phyloP scores from a whole-genome alignment of 108 stramenopile species.

The Thalassiosira profunda region DNA sequence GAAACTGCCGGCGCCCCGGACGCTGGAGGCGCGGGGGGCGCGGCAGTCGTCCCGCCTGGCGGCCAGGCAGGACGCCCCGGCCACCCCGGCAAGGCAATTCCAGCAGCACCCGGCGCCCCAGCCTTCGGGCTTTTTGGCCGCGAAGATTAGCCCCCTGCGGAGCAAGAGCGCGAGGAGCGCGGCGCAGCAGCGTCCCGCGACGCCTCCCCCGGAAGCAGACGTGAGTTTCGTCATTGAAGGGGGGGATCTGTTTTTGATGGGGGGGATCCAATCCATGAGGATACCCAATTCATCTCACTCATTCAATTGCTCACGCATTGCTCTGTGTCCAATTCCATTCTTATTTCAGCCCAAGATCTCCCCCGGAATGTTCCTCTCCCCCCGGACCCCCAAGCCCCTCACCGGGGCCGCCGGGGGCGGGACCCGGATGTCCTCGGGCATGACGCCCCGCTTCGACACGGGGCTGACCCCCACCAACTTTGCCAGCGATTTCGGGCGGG shows the following conservation, averaged over 20 bases:
- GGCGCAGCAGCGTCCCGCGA: conserved; percentile 3
- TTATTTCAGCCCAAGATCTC: conserved; percentile 11
- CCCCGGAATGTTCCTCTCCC: conserved; percentile 41
- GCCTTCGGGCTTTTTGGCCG: conserved; percentile 42
- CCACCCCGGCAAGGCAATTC: conserved; percentile 5
- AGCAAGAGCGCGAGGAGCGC: conserved; percentile 11
- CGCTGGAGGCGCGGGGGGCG: too few species aligned
- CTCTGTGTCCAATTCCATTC: neutral
- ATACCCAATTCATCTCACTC: too few species aligned
- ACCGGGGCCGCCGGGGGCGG: neutral
- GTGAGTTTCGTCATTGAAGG: neutral
- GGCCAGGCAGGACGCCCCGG: neutral
- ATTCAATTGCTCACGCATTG: conserved; percentile 2
- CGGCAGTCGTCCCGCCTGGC: too few species aligned
- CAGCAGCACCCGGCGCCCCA: conserved; percentile 17
- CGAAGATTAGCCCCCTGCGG: conserved; percentile 42
- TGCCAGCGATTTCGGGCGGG: conserved; percentile 82
- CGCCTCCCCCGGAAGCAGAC: too few species aligned
- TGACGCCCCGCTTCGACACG: neutral
- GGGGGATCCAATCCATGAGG: too few species aligned
- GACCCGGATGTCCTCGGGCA: neutral
- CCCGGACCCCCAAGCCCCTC: conserved; percentile 17
- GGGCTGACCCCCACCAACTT: conserved; percentile 82
- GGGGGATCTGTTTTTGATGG: too few species aligned
- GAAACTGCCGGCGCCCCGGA: too few species aligned